Evolutionary conservation across 2,329 filamentous ascomycete species (phyloP).

Genomic region (Biscogniauxia mediterranea): DNA sequence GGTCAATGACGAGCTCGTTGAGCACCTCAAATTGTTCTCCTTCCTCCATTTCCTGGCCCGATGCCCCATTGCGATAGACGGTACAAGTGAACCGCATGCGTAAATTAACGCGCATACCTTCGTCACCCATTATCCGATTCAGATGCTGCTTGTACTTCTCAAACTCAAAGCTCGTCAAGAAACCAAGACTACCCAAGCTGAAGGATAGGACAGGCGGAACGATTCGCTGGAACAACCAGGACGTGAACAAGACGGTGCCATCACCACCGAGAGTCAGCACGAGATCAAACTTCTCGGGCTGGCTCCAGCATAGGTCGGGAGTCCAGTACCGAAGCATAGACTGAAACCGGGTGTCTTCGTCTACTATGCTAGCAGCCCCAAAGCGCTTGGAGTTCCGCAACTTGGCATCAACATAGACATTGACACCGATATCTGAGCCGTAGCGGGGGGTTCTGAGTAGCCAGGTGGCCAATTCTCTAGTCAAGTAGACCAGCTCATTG

Average conservation of each 20-base stretch:
- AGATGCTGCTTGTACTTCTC: conserved; percentile 84
- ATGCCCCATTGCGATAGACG: conserved; percentile 72
- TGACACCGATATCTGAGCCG: conserved; percentile 84
- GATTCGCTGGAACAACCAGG: conserved; percentile 87
- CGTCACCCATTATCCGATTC: conserved; percentile 85
- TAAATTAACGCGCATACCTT: conserved; percentile 94
- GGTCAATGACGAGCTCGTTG: conserved; percentile 97
- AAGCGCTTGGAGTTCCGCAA: conserved; percentile 86
- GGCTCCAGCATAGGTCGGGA: conserved; percentile 89
- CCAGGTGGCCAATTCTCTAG: conserved; percentile 84
- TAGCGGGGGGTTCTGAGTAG: conserved; percentile 86
- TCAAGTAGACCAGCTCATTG: conserved; percentile 86
- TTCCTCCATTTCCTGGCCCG: conserved; percentile 70
- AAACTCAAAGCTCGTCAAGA: conserved; percentile 86
- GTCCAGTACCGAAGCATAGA: conserved; percentile 95
- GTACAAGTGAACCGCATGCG: conserved; percentile 99
- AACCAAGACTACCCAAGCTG: conserved; percentile 81
- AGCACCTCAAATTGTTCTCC: conserved; percentile 96
- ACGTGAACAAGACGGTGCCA: conserved; percentile 84
- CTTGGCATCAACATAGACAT: conserved; percentile 98
- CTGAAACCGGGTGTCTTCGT: conserved; percentile 72
- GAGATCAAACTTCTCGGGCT: conserved; percentile 92
- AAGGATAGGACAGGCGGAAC: conserved; percentile 84
- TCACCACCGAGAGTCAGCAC: conserved; percentile 86
- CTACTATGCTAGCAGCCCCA: conserved; percentile 68